phyloP scores from a whole-genome alignment of 805 yeast genomes.

The Wickerhamomyces bisporus region DNA sequence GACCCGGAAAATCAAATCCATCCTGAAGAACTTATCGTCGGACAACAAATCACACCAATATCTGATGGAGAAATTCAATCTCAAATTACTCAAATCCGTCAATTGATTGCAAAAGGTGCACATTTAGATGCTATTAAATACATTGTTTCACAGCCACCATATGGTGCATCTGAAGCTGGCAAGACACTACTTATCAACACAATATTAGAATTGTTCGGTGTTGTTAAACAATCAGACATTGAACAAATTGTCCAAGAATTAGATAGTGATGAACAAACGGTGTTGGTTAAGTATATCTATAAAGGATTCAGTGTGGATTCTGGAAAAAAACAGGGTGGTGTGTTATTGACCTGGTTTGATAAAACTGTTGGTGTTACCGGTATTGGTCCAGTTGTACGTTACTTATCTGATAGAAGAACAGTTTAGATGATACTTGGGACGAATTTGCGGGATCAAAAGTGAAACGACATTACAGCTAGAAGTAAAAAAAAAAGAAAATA shows the following conservation, averaged over 20 bases:
- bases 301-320: slow-evolving; percentile 74
- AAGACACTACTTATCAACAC: slow-evolving; percentile 46
- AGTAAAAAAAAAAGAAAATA: too few relatives aligned
- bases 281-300: slow-evolving; percentile 77
- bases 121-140: slow-evolving; percentile 58
- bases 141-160: slow-evolving; percentile 74
- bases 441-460: too few relatives aligned
- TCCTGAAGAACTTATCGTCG: slow-evolving; percentile 48
- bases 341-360: slow-evolving; percentile 86
- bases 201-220: slow-evolving; percentile 68
- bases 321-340: slow-evolving; percentile 84
- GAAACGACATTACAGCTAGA: too few relatives aligned
- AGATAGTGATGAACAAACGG: slow-evolving; percentile 62
- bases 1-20: slow-evolving; percentile 73
- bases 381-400: slow-evolving; percentile 83
- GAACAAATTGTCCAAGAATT: slow-evolving; percentile 54
- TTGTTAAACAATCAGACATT: slow-evolving; percentile 65
- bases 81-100: slow-evolving; percentile 53
- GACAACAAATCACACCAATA: slow-evolving; percentile 38
- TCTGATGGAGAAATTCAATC: slow-evolving; percentile 49
- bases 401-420: slow-evolving; percentile 78
- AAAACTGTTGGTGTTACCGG: slow-evolving; percentile 82
- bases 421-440: slow-evolving; percentile 46
- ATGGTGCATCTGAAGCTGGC: slow-evolving; percentile 60
- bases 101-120: slow-evolving; percentile 65